Base-by-base conservation (phyloP, 1,139 yeast genomes). In the Magnusiomyces fungicola region DNA sequence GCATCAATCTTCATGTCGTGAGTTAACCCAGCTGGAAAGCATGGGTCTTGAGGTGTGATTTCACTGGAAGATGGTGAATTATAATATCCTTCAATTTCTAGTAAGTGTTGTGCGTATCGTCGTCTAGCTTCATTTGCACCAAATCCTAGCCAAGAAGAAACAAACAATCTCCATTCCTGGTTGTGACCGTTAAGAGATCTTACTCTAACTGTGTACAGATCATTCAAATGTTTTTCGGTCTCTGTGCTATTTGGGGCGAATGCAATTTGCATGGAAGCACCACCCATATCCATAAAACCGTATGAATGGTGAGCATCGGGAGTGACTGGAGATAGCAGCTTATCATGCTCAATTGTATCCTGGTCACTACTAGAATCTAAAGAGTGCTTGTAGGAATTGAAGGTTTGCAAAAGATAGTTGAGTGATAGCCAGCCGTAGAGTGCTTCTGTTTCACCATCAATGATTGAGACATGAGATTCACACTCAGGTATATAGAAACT, bases 221-320 rank as follows among this genome's bases (percentile, higher is more conserved):
- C 79, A 48, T 80, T 80, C 43, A 68, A 59, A 58, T 82, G 87
- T 45, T 78, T 77, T 2, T 63, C 64, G 3, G 73, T 67, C 54
- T 81, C 86, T 0, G 81, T 71, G 19, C 66, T 47, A 57, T 78
- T 78, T 0, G 94, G 92, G 56, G 79, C 80, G 61, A 83, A 84
- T 1, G 86, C 88, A 44, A 85, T 78, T 61, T 85, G 94, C 1
- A 92, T 81, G 1, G 89, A 81, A 0, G 89, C 90, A 0, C 94
- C 95, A 14, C 94, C 94, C 88, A 85, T 81, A 57, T 84, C 92
- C 58, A 85, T 67, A 33, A 84, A 70, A 1, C 94, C 94, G 57
- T 74, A 81, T 0, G 89, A 76, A 23, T 73, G 66, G 52, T 75
- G 77, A 70, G 69, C 2, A 74, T 75, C 53, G 71, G 75, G 34